Base-by-base conservation (phyloP, 805 yeast species). In the Candida nitratophila region DNA sequence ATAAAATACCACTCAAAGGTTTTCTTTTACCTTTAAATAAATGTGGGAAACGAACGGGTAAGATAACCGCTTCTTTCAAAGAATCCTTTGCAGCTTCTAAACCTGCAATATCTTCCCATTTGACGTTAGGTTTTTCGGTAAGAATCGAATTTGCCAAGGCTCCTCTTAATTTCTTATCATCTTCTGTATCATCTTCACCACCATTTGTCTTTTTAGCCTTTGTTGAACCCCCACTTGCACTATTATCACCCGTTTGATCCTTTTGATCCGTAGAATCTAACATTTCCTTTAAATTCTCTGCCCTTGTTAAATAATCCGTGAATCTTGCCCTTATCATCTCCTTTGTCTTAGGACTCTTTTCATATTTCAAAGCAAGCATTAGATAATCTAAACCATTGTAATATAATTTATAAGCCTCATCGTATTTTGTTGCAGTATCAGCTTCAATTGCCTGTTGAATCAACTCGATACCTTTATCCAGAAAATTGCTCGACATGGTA, bases 91-190 rank as follows among this genome's bases (percentile, higher is more conserved):
- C 99, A 27, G 80, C 77, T 50, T 91, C 98, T 48, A 93, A 71
- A 24, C 99, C 99, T 1, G 99, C 99, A 50, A 93, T 84, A 60
- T 93, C 99, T 52, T 78, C 82, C 99, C 99, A 93, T 52, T 76
- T 74, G 26, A 93, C 91, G 57, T 93, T 83, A 20, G 99, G 99
- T 47, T 79, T 90, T 56, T 91, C 98, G 33, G 90, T 76, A 41
- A 93, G 70, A 48, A 93, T 90, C 0, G 97, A 95, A 2, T 96
- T 90, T 0, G 96, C 83, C 43, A 93, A 70, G 0, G 98, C 97
- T 8, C 91, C 89, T 52, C 96, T 73, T 41, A 93, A 69, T 61
- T 90, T 89, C 64, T 91, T 91, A 37, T 87, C 83, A 50, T 91
- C 97, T 16, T 82, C 80, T 52, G 82, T 88, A 48, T 77, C 85